phyloP scores from a whole-genome alignment of 768 basidiomycete species.

The Boletus tomentosulus region DNA sequence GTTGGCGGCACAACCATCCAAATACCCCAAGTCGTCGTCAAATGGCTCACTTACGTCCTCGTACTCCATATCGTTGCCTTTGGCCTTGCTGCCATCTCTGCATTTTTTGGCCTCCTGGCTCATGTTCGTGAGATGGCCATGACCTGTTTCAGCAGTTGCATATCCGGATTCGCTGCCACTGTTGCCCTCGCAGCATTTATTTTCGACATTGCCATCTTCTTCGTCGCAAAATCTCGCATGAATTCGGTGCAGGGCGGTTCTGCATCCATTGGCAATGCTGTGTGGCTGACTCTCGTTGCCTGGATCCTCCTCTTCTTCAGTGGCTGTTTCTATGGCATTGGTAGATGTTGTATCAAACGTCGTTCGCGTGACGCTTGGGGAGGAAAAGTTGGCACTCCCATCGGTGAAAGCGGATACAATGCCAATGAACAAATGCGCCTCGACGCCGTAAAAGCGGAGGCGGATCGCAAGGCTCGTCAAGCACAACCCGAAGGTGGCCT shows the following conservation, averaged over 20 bases:
- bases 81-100: slow-evolving; percentile 60
- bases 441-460: slow-evolving; percentile 84
- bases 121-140: slow-evolving; percentile 86
- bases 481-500: slow-evolving; percentile 59
- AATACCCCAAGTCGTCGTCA: slow-evolving; percentile 80
- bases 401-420: slow-evolving; percentile 36
- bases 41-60: slow-evolving; percentile 94
- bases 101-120: slow-evolving; percentile 82
- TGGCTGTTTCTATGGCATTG: slow-evolving; percentile 82
- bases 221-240: slow-evolving; percentile 82
- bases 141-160: slow-evolving; percentile 74
- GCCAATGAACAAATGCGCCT: slow-evolving; percentile 61
- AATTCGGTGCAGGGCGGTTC: slow-evolving; percentile 66
- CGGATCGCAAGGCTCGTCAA: slow-evolving; percentile 73
- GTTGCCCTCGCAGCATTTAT: slow-evolving; percentile 84
- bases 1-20: slow-evolving; percentile 67
- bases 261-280: slow-evolving; percentile 80
- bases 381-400: slow-evolving; percentile 30
- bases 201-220: slow-evolving; percentile 90
- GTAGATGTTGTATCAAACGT: slow-evolving; percentile 76
- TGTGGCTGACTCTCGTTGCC: slow-evolving; percentile 88
- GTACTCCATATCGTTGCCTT: slow-evolving; percentile 91
- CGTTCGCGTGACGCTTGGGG: slow-evolving; percentile 42
- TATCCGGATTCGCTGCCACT: slow-evolving; percentile 77
- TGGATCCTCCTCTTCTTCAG: slow-evolving; percentile 87